These are phyloP conservation scores for Tillandsia fasciculata DNA, from an alignment of 176 grass and related monocot genomes.

Conservation along the genomic window DNA sequence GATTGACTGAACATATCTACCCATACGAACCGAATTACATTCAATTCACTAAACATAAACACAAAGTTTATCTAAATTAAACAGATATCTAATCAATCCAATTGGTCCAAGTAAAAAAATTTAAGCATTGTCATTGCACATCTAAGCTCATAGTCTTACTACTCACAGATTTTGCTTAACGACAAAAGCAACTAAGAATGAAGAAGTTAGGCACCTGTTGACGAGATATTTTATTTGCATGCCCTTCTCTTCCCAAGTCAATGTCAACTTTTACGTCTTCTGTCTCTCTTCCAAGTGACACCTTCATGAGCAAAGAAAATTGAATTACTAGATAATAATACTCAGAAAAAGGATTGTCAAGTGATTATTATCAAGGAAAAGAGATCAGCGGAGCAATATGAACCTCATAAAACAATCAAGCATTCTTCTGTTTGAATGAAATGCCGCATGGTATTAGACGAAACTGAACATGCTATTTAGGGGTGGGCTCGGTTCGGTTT, in stretches of 20 bases:
- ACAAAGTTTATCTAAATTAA: too few species aligned
- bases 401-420: too few species aligned
- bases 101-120: neutral
- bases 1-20: too few species aligned
- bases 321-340: neutral
- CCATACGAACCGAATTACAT: too few species aligned
- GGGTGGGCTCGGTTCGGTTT: too few species aligned
- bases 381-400: neutral
- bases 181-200: slow-evolving; percentile 17
- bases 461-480: too few species aligned
- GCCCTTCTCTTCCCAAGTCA: slow-evolving; percentile 93
- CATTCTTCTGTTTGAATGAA: too few species aligned
- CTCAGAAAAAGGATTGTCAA: neutral
- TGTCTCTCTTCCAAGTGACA: slow-evolving; percentile 87
- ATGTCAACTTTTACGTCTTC: slow-evolving; percentile 93
- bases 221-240: slow-evolving; percentile 83
- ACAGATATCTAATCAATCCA: too few species aligned
- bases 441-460: too few species aligned
- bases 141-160: slow-evolving; percentile 1
- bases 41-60: too few species aligned
- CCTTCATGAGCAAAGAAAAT: slow-evolving; percentile 34
- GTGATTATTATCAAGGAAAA: neutral
- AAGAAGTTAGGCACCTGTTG: slow-evolving; percentile 45
- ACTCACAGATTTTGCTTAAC: neutral
- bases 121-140: neutral